These are phyloP conservation scores for Populus hybrid DNA, from an alignment of 441 rosid genomes.

Conservation along the genomic window DNA sequence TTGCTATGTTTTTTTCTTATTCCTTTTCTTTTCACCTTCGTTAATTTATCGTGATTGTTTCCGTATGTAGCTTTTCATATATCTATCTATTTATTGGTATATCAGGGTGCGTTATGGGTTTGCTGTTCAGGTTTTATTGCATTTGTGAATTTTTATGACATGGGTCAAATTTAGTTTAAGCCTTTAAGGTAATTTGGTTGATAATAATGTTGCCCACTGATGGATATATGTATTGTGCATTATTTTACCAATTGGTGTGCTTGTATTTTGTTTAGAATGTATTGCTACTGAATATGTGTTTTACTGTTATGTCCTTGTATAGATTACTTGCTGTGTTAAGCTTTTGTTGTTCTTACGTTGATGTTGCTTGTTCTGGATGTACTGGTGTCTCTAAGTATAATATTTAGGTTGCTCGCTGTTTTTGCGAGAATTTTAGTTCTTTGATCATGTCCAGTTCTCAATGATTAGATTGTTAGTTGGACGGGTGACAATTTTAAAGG, in stretches of 20 bases:
- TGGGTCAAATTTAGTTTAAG: conserved; percentile 28
- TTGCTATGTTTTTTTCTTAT: too few species aligned
- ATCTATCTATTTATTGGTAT: background rate
- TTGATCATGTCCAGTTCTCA: conserved; percentile 4
- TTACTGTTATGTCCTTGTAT: conserved; percentile 1
- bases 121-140: conserved; percentile 12
- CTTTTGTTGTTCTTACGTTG: conserved; percentile 4
- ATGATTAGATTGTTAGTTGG: background rate
- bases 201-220: background rate
- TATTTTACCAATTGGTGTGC: conserved; percentile 6
- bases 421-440: conserved; percentile 6
- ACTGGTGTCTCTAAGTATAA: background rate
- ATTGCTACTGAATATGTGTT: background rate
- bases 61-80: background rate
- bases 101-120: conserved; percentile 3
- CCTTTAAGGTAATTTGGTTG: conserved; percentile 27
- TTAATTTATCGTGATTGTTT: background rate
- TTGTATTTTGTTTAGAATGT: background rate
- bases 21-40: too few species aligned
- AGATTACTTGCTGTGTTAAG: conserved; percentile 12
- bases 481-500: background rate
- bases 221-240: conserved; percentile 9
- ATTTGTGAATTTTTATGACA: conserved; percentile 16
- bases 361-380: conserved; percentile 3
- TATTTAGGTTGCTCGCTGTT: conserved; percentile 8